Evolutionary conservation across 176 grass and related monocot genomes (phyloP), one percentile per base, ranked within the genome.

Genomic region (Zea luxurians): DNA sequence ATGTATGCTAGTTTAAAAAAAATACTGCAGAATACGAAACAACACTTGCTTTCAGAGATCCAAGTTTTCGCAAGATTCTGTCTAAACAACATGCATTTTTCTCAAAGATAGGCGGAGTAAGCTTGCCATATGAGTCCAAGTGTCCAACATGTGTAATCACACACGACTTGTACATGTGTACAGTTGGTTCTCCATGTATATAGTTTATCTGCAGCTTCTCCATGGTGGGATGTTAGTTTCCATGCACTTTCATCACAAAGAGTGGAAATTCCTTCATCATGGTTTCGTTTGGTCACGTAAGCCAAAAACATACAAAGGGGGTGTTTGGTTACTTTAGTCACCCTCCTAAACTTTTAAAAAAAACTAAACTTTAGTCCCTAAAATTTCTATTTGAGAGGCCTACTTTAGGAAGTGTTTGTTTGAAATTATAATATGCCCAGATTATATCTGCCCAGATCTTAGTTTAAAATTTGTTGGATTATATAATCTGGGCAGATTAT

Each of bases 141-240:
- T 48, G 21, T 16, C 34, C 13, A 64, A 48, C 73, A 64, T 3
- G 60, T 17, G 58, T 17, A 36, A 18, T 50, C 10, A 70, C 4
- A 45, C 21, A 21, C 7, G 20, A 27, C 13, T 78, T 16, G 70
- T 49, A 27, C 48, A 43, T 66, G 35, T 43, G 13, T 35, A 10
- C 17, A 13, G 13, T 52, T 10, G 50, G 13, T 48, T 58, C 13
- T 45, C 15, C 37, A 62, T 42, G 16, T 47, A 21, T 40, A 64
- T 57, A 80, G 55, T 82, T 88, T 88, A 81, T 50, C 5, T 15
- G 55, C 7, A 84, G 47, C 40, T 80, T 80, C 86, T 34, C 48
- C 16, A 16, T 37, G 3, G 18, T 48, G 3, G 58, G 65, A 10
- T 80, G 64, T 10, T 80, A 34, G 35, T 79, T 70, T 84, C 69